Evolutionary conservation across 768 basidiomycete species (phyloP), one percentile per base, ranked within the genome.

Genomic region (Thelephora aurantiotincta): DNA sequence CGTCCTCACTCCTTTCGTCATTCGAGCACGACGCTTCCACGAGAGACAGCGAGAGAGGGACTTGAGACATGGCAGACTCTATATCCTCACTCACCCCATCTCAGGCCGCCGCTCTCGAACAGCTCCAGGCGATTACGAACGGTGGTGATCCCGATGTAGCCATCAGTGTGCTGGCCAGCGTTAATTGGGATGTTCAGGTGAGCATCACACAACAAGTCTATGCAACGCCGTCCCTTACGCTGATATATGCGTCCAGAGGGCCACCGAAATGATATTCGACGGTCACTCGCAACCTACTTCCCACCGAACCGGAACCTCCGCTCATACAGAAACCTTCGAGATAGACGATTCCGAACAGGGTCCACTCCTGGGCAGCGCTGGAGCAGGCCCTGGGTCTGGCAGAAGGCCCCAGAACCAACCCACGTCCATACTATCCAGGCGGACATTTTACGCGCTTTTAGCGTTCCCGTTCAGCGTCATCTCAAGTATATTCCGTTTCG

Each of bases 111-210:
- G 58, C 60, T 16, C 38, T 67, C 35, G 54, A 54, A 19, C 75
- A 78, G 57, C 65, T 82, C 1, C 70, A 72, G 36, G 72, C 74
- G 51, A 63, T 83, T 47, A 80, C 77, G 0, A 71, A 76, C 43
- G 74, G 71, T 12, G 71, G 68, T 11, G 81, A 82, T 57, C 70
- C 72, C 26, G 78, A 80, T 1, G 73, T 76, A 1, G 73, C 82
- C 4, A 65, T 77, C n/a, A 61, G 64, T 33, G 70, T 87, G 1
- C 65, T 87, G 13, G 61, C 69, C 35, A 77, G 72, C 48, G 78
- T 81, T 7, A 71, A 70, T 44, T 87, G 82, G 82, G 76, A 84
- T 64, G 73, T 87, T 30, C 70, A 80, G 70, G 82, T 80, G 47
- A 53, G 70, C 53, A 5, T 38, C 13, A 33, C 12, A 37, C 35